These are phyloP conservation scores for Sclerotinia subarctica DNA, from an alignment of 2,329 filamentous ascomycete species.

Conservation along the genomic window DNA sequence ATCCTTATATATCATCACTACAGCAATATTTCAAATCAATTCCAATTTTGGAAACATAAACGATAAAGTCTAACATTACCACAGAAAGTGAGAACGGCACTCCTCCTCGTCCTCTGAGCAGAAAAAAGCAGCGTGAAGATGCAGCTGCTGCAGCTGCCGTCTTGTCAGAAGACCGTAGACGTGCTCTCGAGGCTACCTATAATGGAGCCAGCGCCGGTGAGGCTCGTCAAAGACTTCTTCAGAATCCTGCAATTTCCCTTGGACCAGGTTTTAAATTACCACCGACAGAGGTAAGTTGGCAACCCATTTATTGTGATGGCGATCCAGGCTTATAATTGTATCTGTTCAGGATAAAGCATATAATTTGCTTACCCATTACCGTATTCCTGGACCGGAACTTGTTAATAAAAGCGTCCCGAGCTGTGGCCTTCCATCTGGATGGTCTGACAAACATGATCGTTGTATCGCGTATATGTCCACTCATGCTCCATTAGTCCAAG, in stretches of 20 bases:
- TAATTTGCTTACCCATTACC: conserved; percentile 15
- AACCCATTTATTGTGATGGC: background rate
- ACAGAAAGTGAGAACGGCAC: conserved; percentile 7
- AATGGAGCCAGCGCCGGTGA: conserved; percentile 11
- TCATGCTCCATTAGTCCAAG: conserved; percentile 17
- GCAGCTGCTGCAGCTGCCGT: background rate
- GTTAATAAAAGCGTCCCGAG: conserved; percentile 19
- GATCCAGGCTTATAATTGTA: background rate
- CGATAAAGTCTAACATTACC: background rate
- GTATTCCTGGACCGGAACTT: conserved; percentile 16
- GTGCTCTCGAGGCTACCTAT: conserved; percentile 5
- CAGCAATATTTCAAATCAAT: background rate
- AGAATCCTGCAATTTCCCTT: conserved; percentile 5
- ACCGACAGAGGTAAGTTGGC: conserved; percentile 7
- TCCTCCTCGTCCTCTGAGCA: background rate
- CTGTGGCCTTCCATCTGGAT: conserved; percentile 18
- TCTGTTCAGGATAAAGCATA: background rate
- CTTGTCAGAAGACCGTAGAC: conserved; percentile 7
- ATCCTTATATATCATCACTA: background rate
- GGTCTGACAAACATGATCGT: conserved; percentile 20
- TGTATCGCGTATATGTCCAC: conserved; percentile 22
- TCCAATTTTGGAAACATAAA: background rate
- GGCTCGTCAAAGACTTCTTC: conserved; percentile 9
- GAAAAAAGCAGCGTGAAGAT: background rate
- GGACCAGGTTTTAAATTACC: background rate